Base-by-base conservation (phyloP, 2,329 filamentous ascomycete species). In the Colletotrichum tropicale region DNA sequence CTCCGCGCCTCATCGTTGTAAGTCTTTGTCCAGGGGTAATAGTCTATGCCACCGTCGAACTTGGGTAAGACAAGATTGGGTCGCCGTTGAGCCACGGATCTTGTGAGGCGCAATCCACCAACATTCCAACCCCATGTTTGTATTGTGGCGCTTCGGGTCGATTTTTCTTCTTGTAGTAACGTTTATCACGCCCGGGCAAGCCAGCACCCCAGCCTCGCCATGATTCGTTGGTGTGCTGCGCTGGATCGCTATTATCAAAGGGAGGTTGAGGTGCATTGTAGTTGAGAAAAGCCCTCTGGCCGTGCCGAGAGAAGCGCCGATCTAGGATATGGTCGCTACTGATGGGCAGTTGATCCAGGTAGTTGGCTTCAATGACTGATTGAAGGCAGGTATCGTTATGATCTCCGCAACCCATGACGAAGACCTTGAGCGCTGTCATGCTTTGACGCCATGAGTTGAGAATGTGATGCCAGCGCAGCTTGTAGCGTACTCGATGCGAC, bases 271-370 rank as follows among this genome's bases (percentile, higher is more conserved):
- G 43, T 48, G 43, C 43, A 1, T 21, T 21, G 43, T 48, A 48
- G n/a, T 48, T 48, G 43, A 48, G n/a, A 0, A 48, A 48, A 0
- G 18, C 43, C n/a, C 3, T 48, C 1, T 48, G 2, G 0, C 2
- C n/a, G 43, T 21, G 6, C 43, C 43, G 43, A 1, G 21, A 13
- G n/a, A 48, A 21, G 43, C 43, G 43, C 2, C 10, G n/a, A 48
- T 48, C 43, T 0, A 4, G 1, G 9, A 0, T 0, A 48, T 3
- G 55, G 13, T 58, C 55, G 21, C 55, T 24, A 16, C 0, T 58
- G 5, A 58, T 26, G 4, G 55, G 55, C 1, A 58, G 1, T 0
- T 16, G 26, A 28, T 58, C 24, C 0, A 24, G 26, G 0, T 10
- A 58, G 4, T 58, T 28, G 55, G 55, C 55, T 24, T 58, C 55